Base-by-base conservation (phyloP, 1,139 yeast genomes). In the Geotrichum phurueaensis region DNA sequence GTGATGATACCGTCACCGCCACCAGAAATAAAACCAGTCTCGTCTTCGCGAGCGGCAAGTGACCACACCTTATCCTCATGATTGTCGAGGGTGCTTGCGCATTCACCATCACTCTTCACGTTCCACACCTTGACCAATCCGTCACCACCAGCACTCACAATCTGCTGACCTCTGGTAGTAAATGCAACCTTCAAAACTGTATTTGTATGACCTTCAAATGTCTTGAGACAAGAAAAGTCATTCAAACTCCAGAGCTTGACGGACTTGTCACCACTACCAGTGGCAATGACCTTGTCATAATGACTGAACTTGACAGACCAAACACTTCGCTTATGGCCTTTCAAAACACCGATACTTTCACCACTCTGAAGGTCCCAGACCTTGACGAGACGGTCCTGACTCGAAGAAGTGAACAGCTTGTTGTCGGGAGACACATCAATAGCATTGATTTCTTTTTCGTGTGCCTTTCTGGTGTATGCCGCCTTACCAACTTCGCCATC, bases 51-150 rank as follows among this genome's bases (percentile, higher is more conserved):
- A 1, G 81, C 78, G 58, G 85, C 85, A 62, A 94, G 75, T 0
- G 97, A 89, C 99, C 99, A 95, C 57, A 94, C 91, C 75, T 96
- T 84, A 74, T 92, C 96, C 64, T 86, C 90, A 72, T 94, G 99
- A 67, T 89, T 89, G 74, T 92, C 97, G 61, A 91, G 78, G 0
- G 98, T 92, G 64, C 86, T 84, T 36, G 86, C 75, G 69, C 89
- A 83, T 70, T 94, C 99, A 47, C 91, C 96, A 3, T 84, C 76
- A 12, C 60, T 54, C 59, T 83, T 78, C 60, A 80, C 74, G 68
- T 90, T 96, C 99, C 99, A 94, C 3, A 94, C 77, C 73, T 94
- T 94, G 60, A 94, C 81, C 60, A 94, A 81, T 0, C 98, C 98
- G 74, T 94, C 99, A 22, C 98, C 98, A 53, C 97, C 98, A 22